Percentiles rank a stretch among this genome's conserved stretches.
phyloP scores from a whole-genome alignment of 495 filamentous ascomycete species.

The Lasiosphaeris hirsuta region DNA sequence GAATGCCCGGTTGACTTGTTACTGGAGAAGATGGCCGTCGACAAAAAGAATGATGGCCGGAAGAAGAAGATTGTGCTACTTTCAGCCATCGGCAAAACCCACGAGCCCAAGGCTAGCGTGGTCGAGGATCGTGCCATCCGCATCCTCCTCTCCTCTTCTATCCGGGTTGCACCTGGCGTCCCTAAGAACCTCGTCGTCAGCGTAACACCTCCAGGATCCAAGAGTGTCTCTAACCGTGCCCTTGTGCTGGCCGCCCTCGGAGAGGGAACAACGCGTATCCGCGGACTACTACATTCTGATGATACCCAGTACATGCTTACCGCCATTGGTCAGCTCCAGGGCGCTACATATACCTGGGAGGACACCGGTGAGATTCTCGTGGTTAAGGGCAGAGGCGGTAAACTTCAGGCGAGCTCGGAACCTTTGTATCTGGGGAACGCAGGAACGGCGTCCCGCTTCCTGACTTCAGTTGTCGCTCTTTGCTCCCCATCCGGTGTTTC shows the following conservation, averaged over 20 bases:
- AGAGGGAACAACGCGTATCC: conserved; percentile 79
- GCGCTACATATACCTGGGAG: conserved; percentile 94
- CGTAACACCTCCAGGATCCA: conserved; percentile 90
- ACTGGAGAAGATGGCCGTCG: conserved; percentile 88
- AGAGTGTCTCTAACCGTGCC: conserved; percentile 96
- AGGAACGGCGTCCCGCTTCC: conserved; percentile 91
- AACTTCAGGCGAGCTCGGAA: conserved; percentile 68
- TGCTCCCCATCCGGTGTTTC: conserved; percentile 60
- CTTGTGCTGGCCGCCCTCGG: conserved; percentile 90
- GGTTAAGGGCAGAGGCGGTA: conserved; percentile 85
- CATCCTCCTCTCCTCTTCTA: conserved; percentile 76
- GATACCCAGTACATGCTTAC: conserved; percentile 97
- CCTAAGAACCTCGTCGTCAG: conserved; percentile 59
- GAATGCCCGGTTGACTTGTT: conserved; percentile 87
- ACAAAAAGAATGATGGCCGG: conserved; percentile 96
- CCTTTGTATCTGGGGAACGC: conserved; percentile 94
- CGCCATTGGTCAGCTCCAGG: conserved; percentile 75
- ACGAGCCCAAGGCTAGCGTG: conserved; percentile 81
- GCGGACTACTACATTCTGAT: conserved; percentile 91
- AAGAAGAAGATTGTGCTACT: conserved; percentile 98
- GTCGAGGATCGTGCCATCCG: conserved; percentile 84
- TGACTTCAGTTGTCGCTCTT: conserved; percentile 88
- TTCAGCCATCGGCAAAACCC: conserved; percentile 80
- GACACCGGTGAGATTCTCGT: conserved; percentile 85
- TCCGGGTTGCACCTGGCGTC: conserved; percentile 69